Base-by-base conservation (phyloP, 2,329 filamentous ascomycete genomes). In the Geosmithia flava region DNA sequence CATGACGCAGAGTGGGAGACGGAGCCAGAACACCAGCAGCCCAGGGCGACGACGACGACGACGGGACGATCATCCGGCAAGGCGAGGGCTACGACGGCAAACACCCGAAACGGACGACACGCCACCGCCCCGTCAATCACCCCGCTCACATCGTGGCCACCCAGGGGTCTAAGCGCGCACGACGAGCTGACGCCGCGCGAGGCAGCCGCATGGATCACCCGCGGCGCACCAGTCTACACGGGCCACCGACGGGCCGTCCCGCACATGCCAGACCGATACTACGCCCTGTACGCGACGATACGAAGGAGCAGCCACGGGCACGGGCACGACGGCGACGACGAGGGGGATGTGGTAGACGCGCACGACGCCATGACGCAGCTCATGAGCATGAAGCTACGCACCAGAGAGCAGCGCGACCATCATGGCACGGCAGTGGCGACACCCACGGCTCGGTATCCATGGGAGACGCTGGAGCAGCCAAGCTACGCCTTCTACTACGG, bases 381-480 rank as follows among this genome's bases (percentile, higher is more conserved):
- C 55, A 78, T 77, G 69, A 78, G 74, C 2, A 61, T 80, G 57
- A 66, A 70, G 23, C 64, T 74, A 15, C 65, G 70, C 49, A 68
- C 70, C 3, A 55, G n/a, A 10, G n/a, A 20, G 15, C 37, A 40
- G 37, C 23, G 23, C 4, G 23, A 27, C 23, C 23, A 27, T 8
- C 23, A 27, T 8, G 8, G 23, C 33, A 16, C 33, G 33, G 15
- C 33, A 5, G 11, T 13, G 33, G 15, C 33, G 6, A 16, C 33
- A 11, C 3, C 33, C 33, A 16, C 33, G 33, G 40, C 40, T 3
- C n/a, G 40, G 4, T 19, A 42, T 50, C 82, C 81, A 2, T 87
- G 81, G 84, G 76, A 83, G 52, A 82, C 83, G 1, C 68, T 88
- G 23, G 85, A 89, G 58, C 83, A 87, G 56, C 85, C 85, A 4